These are phyloP conservation scores for Angomonas ambiguus DNA, from an alignment of 208 protist species.

Conservation along the genomic window DNA sequence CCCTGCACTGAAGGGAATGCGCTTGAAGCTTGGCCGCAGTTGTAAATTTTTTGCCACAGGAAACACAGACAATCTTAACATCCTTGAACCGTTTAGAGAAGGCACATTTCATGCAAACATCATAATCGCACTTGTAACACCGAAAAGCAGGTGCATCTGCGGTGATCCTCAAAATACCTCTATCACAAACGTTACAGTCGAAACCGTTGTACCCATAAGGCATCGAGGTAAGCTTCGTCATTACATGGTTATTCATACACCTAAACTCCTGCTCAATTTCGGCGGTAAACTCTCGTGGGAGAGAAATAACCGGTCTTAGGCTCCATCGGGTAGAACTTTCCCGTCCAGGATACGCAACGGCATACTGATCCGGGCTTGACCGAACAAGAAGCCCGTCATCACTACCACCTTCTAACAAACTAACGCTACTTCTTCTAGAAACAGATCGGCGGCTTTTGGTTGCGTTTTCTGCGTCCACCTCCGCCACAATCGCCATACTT, in stretches of 20 bases:
- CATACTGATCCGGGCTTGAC: constrained; percentile 64
- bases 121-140: constrained; percentile 89
- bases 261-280: constrained; percentile 47
- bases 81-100: constrained; percentile 70
- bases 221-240: constrained; percentile 84
- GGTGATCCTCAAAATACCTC: constrained; percentile 67
- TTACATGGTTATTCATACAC: constrained; percentile 83
- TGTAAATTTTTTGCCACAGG: constrained; percentile 79
- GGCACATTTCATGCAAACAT: constrained; percentile 79
- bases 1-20: constrained; percentile 75
- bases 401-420: constrained; percentile 25
- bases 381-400: constrained; percentile 46
- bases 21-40: constrained; percentile 65
- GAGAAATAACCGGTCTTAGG: constrained; percentile 62
- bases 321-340: constrained; percentile 71
- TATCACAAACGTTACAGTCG: constrained; percentile 87
- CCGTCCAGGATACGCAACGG: constrained; percentile 70
- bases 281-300: constrained; percentile 62
- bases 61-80: constrained; percentile 82
- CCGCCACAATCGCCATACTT: constrained; percentile 48
- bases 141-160: constrained; percentile 63
- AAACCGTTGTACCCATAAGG: constrained; percentile 82
- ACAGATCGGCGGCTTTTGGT: constrained; percentile 19
- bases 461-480: constrained; percentile 1
- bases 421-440: constrained; percentile 43